Conservation (phyloP, 1,284 basidiomycete species). For the Phellopilus nigrolimitatus region DNA sequence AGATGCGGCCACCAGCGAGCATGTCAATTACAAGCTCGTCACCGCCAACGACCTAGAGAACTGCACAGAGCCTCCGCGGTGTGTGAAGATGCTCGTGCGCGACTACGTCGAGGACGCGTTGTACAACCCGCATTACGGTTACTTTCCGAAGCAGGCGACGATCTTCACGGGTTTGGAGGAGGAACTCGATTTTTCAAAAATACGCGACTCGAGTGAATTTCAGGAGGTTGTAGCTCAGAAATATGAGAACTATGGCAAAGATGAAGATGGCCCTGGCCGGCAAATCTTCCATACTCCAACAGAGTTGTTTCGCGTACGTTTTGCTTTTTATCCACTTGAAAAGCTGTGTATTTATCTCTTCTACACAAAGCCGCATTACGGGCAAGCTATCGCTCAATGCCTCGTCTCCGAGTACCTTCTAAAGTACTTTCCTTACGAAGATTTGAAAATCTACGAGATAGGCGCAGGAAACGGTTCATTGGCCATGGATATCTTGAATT, state of each 20-base stretch:
- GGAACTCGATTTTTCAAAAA: slow-evolving; percentile 64
- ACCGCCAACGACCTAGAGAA: slow-evolving; percentile 69
- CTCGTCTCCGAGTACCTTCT: slow-evolving; percentile 88
- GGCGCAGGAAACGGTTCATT: slow-evolving; percentile 97
- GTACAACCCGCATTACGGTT: slow-evolving; percentile 97
- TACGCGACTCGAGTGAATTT: slow-evolving; percentile 74
- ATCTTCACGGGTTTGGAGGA: slow-evolving; percentile 74
- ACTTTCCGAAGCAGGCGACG: slow-evolving; percentile 88
- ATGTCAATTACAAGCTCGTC: slow-evolving; percentile 58
- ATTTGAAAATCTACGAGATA: slow-evolving; percentile 94
- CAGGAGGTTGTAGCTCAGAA: slow-evolving; percentile 74
- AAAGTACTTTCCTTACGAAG: slow-evolving; percentile 94
- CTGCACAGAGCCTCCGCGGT: slow-evolving; percentile 62
- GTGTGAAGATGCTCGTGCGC: slow-evolving; percentile 90
- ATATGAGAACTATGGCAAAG: slow-evolving; percentile 67
- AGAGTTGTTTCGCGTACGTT: slow-evolving; percentile 89
- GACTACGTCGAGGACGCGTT: slow-evolving; percentile 97
- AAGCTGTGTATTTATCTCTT: slow-evolving; percentile 17
- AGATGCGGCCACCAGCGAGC: slow-evolving; percentile 43
- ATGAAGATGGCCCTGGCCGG: slow-evolving; percentile 70
- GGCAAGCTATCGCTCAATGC: slow-evolving; percentile 84
- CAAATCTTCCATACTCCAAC: slow-evolving; percentile 99
- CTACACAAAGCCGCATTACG: slow-evolving; percentile 82
- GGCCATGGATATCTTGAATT: slow-evolving; percentile 84
- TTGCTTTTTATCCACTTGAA: slow-evolving; percentile 15